Evolutionary conservation across 176 grass and related monocot species (phyloP).

Genomic region (Carex cristatella): DNA sequence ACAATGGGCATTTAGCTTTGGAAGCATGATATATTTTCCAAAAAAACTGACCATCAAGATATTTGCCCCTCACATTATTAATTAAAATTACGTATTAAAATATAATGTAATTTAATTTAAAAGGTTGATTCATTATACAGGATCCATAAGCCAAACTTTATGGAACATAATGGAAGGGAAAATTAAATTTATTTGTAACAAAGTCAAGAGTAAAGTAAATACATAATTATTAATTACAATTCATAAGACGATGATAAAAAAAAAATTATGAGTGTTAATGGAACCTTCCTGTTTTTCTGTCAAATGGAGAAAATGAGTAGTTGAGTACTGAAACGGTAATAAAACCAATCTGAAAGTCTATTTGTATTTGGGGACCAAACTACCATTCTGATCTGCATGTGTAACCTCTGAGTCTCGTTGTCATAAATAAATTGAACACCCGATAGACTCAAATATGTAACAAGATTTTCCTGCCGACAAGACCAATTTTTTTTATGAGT

Average conservation of each 20-base stretch:
- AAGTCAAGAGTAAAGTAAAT: neutral
- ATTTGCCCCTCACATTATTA: too few relatives aligned
- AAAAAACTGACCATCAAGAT: too few relatives aligned
- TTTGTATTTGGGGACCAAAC: slow-evolving; percentile 2
- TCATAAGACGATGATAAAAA: neutral
- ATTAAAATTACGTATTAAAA: too few relatives aligned
- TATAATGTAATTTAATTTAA: too few relatives aligned
- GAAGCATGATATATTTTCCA: too few relatives aligned
- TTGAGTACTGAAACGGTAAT: neutral
- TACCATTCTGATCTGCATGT: slow-evolving; percentile 13
- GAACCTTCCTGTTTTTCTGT: neutral
- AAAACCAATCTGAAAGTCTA: neutral
- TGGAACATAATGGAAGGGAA: neutral
- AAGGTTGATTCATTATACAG: too few relatives aligned
- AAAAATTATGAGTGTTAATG: neutral
- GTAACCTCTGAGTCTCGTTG: neutral
- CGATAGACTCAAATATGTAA: neutral
- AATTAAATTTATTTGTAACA: neutral
- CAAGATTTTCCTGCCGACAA: neutral
- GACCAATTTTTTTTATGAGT: neutral
- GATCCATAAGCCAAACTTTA: too few relatives aligned
- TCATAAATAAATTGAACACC: neutral
- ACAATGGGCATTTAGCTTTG: too few relatives aligned
- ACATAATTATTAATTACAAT: neutral
- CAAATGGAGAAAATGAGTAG: neutral